These are phyloP conservation scores for Pyrenochaeta sp. DNA, from an alignment of 2,329 filamentous ascomycete genomes.

Conservation along the genomic window DNA sequence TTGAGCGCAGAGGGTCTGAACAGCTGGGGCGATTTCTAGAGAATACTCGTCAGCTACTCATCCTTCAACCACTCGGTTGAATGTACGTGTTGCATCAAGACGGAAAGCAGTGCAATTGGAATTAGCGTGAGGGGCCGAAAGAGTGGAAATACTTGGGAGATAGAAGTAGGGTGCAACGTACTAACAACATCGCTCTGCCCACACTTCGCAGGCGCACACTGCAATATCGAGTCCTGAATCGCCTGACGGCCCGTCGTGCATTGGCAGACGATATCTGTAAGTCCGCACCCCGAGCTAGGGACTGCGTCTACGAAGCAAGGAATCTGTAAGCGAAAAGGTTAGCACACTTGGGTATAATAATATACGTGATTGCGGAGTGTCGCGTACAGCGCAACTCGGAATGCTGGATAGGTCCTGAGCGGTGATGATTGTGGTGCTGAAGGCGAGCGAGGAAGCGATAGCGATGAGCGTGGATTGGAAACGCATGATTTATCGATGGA, in stretches of 20 bases:
- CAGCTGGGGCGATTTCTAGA: conserved; percentile 32
- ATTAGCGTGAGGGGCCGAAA: no score
- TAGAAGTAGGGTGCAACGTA: conserved; percentile 34
- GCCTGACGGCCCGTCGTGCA: conserved; percentile 55
- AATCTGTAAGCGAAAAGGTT: conserved; percentile 39
- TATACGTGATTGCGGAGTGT: not conserved
- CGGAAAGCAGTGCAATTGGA: no score
- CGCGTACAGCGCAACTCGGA: conserved; percentile 48
- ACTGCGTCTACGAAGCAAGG: conserved; percentile 60
- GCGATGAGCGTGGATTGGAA: conserved; percentile 37
- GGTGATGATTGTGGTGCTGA: conserved; percentile 31
- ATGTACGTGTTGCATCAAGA: no score
- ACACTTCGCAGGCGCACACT: conserved; percentile 52
- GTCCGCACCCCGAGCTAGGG: conserved; percentile 56
- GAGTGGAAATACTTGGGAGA: not conserved
- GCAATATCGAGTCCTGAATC: conserved; percentile 51
- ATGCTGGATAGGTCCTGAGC: conserved; percentile 40
- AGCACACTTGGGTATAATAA: no score
- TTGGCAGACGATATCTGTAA: conserved; percentile 61
- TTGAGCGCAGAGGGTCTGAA: conserved; percentile 37
- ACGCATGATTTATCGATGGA: conserved; percentile 29
- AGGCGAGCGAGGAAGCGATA: conserved; percentile 35
- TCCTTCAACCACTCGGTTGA: no score
- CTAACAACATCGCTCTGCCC: conserved; percentile 47
- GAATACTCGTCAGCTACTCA: no score